Conservation (phyloP, 257 asterid species). For the Verbascum thapsus region DNA sequence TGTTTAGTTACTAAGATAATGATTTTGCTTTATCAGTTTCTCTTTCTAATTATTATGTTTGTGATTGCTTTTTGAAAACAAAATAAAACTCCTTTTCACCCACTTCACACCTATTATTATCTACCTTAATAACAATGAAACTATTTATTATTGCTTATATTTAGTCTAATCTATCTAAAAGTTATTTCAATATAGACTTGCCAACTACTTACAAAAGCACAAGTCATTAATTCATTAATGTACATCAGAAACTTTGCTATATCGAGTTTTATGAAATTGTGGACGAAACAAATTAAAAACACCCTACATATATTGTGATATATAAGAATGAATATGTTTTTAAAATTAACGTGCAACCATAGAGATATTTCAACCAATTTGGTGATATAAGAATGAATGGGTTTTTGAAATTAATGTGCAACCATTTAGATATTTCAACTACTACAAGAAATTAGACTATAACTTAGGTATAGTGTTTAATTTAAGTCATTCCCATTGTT, state of each 20-base stretch:
- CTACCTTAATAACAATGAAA: constrained; percentile 15
- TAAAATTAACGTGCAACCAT: not conserved
- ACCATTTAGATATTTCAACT: constrained; percentile 13
- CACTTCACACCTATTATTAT: constrained; percentile 37
- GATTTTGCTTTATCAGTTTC: too few relatives aligned
- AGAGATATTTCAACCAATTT: constrained; percentile 18
- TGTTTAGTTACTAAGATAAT: too few relatives aligned
- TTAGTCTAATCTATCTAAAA: too few relatives aligned
- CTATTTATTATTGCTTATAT: too few relatives aligned
- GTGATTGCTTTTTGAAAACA: constrained; percentile 16
- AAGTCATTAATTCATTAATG: too few relatives aligned
- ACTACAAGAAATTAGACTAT: constrained; percentile 19
- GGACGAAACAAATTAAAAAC: not conserved
- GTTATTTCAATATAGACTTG: too few relatives aligned
- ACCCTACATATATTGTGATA: not conserved
- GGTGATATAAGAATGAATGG: not conserved
- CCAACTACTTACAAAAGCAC: too few relatives aligned
- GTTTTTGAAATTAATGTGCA: too few relatives aligned
- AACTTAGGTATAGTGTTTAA: constrained; percentile 37
- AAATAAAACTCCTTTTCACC: constrained; percentile 38
- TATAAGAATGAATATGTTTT: not conserved
- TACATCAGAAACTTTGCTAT: too few relatives aligned
- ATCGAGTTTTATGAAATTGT: too few relatives aligned
- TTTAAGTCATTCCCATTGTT: constrained; percentile 25
- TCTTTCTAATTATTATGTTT: constrained; percentile 4